Evolutionary conservation across 2,329 filamentous ascomycete species (phyloP).

Genomic region (Cladosporium austrohemisphaericum): DNA sequence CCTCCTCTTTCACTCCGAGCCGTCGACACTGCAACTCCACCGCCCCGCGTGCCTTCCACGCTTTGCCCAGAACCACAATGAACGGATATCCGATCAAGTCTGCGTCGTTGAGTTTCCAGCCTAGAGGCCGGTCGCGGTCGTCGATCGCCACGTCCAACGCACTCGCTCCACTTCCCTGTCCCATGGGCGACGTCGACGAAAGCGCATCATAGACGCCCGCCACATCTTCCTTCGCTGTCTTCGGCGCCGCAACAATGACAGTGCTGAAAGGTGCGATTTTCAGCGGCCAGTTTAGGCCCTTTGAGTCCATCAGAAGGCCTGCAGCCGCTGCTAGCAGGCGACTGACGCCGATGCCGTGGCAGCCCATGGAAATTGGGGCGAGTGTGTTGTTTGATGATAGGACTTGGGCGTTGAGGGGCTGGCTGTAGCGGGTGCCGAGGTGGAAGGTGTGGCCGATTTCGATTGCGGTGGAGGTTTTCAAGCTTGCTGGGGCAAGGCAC

Average conservation of each 20-base stretch:
- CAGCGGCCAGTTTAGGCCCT: slow-evolving; percentile 82
- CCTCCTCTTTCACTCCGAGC: slow-evolving; percentile 59
- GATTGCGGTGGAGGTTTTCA: slow-evolving; percentile 69
- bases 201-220: slow-evolving; percentile 61
- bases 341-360: slow-evolving; percentile 90
- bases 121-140: slow-evolving; percentile 62
- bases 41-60: slow-evolving; percentile 55
- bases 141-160: slow-evolving; percentile 64
- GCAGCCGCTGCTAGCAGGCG: slow-evolving; percentile 85
- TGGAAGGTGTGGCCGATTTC: slow-evolving; percentile 96
- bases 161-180: no score
- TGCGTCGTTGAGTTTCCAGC: slow-evolving; percentile 87
- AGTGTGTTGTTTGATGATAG: slow-evolving; percentile 34
- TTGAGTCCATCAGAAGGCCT: slow-evolving; percentile 65
- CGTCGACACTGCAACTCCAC: slow-evolving; percentile 77
- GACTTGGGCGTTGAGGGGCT: slow-evolving; percentile 65
- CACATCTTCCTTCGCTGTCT: slow-evolving; percentile 19
- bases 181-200: slow-evolving; percentile 15
- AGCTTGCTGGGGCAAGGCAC: slow-evolving; percentile 56
- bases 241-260: slow-evolving; percentile 54
- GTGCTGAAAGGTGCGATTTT: slow-evolving; percentile 81
- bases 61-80: slow-evolving; percentile 71
- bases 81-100: slow-evolving; percentile 87
- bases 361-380: slow-evolving; percentile 82
- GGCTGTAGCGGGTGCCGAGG: slow-evolving; percentile 82